Base-by-base conservation (phyloP, 225 moss, liverwort and hornwort species). In the Sphagnum contortum region DNA sequence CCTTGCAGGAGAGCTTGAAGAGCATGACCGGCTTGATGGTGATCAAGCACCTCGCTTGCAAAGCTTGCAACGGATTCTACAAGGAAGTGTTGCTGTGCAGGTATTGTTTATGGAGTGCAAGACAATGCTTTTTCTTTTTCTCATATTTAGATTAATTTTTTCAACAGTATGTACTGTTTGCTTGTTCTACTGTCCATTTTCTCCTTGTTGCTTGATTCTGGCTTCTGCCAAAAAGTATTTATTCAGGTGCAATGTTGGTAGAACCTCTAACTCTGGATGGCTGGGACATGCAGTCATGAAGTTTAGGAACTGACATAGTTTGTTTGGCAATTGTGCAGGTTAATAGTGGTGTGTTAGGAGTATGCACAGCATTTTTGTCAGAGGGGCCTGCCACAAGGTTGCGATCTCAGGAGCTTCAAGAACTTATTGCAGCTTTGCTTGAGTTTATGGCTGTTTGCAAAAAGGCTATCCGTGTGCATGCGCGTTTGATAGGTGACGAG, bases 381-480 rank as follows among this genome's bases (percentile, higher is more conserved):
- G 94, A 82, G 65, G 94, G 91, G 75, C 88, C 77, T 46, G 83
- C 87, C 67, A 86, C 88, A 59, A 85, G 88, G 66, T 71, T 95
- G 50, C 84, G 94, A 53, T 88, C 94, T 66, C 94, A 95, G 76
- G 94, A 95, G 75, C 91, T 91, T 63, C 94, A 91, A 78, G 91
- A 95, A 78, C 86, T 95, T 62, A 91, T 91, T 70, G 85, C 91
- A 72, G 94, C 94, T 52, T 76, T 95, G 53, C 62, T 95, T 68
- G 94, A 91, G 79, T 95, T 95, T 45, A 95, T 95, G 94, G 89
- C 87, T n/a, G 91, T 95, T 50, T 95, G 94, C 79, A 95, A 91
- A 75, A 89, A 89, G 71, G 91, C 94, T 49, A 91, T 95, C 62
- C 89, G 91, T 70, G 84, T 91, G 50, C 94, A 95, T 74, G 80